Evolutionary conservation across 2,329 filamentous ascomycete genomes (phyloP).

Genomic region (Microsporum audouinii): DNA sequence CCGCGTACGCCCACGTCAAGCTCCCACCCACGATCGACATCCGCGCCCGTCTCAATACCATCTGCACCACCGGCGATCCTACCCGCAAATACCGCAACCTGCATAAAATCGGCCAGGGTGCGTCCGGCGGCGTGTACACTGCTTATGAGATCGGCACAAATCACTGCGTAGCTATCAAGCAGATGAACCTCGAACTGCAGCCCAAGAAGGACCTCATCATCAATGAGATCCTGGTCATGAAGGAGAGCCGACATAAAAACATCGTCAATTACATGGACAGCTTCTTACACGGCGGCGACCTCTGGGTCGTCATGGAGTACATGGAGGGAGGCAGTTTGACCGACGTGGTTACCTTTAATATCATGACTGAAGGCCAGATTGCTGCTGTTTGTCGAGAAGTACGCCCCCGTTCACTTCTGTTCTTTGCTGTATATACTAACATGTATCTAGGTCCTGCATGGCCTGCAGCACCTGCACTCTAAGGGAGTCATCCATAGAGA

Average conservation of each 20-base stretch:
- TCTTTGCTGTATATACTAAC: slow-evolving; percentile 14
- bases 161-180: slow-evolving; percentile 91
- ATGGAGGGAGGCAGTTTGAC: slow-evolving; percentile 98
- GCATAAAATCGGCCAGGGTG: slow-evolving; percentile 93
- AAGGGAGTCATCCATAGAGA: slow-evolving; percentile 98
- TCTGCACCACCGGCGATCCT: slow-evolving; percentile 83
- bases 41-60: slow-evolving; percentile 68
- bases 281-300: slow-evolving; percentile 74
- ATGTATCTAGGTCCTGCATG: slow-evolving; percentile 56
- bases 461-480: slow-evolving; percentile 87
- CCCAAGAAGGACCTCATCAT: slow-evolving; percentile 99
- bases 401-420: slow-evolving; percentile 20
- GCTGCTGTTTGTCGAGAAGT: slow-evolving; percentile 85
- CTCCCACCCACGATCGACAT: slow-evolving; percentile 77
- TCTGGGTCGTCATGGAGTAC: slow-evolving; percentile 99
- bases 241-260: slow-evolving; percentile 94
- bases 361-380: slow-evolving; percentile 97
- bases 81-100: slow-evolving; percentile 76
- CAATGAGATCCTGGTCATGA: slow-evolving; percentile 98
- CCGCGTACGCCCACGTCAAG: slow-evolving; percentile 62
- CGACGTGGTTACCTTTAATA: slow-evolving; percentile 97
- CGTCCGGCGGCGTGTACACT: slow-evolving; percentile 88
- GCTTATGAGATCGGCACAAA: slow-evolving; percentile 77
- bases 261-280: slow-evolving; percentile 99
- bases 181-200: slow-evolving; percentile 98